These are phyloP conservation scores for Primulina eburnea DNA, from an alignment of 257 asterid genomes.

Conservation along the genomic window DNA sequence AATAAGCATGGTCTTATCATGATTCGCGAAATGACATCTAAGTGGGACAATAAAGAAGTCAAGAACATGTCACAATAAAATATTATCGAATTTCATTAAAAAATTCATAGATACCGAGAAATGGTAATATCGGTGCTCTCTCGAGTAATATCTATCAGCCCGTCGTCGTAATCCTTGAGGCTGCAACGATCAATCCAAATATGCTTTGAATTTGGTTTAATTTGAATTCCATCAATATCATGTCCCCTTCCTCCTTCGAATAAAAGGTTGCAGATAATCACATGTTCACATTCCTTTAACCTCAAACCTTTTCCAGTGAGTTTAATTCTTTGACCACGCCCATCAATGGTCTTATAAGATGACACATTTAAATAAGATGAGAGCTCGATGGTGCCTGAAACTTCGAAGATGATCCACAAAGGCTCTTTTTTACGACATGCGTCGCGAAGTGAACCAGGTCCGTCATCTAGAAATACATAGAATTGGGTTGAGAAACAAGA, in stretches of 20 bases:
- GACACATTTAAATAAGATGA: conserved; percentile 63
- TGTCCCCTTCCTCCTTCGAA: conserved; percentile 92
- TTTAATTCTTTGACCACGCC: conserved; percentile 81
- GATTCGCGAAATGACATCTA: conserved; percentile 75
- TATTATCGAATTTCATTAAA: neutral
- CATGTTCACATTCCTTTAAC: conserved; percentile 77
- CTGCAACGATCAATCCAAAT: conserved; percentile 95
- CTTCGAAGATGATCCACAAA: conserved; percentile 77
- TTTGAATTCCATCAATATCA: conserved; percentile 90
- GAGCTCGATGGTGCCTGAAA: conserved; percentile 81
- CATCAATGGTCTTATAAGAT: conserved; percentile 82
- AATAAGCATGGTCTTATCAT: conserved; percentile 90
- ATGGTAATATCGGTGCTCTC: conserved; percentile 87
- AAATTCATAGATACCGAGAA: conserved; percentile 56
- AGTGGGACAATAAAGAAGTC: conserved; percentile 17
- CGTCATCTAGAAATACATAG: conserved; percentile 54
- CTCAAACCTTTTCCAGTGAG: conserved; percentile 83
- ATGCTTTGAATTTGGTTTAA: conserved; percentile 84
- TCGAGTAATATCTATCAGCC: conserved; percentile 79
- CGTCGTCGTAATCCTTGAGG: conserved; percentile 87
- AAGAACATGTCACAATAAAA: conserved; percentile 10
- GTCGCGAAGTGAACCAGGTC: conserved; percentile 87
- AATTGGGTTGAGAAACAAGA: conserved; percentile 1
- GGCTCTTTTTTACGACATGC: conserved; percentile 82
- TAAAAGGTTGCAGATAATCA: conserved; percentile 75